Evolutionary conservation across 768 basidiomycete species (phyloP).

Genomic region (Leccinum longicurvipes): DNA sequence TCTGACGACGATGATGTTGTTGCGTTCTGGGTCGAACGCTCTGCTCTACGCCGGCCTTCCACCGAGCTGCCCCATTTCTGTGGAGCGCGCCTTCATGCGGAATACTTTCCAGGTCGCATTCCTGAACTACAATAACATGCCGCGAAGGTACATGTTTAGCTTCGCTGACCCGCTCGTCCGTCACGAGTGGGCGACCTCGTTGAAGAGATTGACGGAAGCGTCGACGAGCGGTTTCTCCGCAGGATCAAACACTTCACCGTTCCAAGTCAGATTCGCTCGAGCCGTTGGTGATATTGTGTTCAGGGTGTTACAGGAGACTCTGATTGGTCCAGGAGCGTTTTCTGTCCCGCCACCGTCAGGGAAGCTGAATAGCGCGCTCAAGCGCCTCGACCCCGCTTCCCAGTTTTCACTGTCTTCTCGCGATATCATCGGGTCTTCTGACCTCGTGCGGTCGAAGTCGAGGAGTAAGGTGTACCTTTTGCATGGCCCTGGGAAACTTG

Average conservation of each 20-base stretch:
- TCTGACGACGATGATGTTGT: constrained; percentile 76
- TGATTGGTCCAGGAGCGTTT: constrained; percentile 47
- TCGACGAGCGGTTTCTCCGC: constrained; percentile 28
- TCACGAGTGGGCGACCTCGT: constrained; percentile 67
- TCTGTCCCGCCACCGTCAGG: constrained; percentile 21
- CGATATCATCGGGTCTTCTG: constrained; percentile 23
- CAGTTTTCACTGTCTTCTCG: constrained; percentile 26
- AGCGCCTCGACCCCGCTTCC: constrained; percentile 28
- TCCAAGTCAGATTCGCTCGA: constrained; percentile 47
- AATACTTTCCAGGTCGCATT: constrained; percentile 96
- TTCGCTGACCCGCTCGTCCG: constrained; percentile 76
- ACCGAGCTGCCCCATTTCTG: constrained; percentile 67
- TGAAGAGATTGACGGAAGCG: constrained; percentile 65
- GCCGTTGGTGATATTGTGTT: constrained; percentile 78
- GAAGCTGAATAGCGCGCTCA: constrained; percentile 34
- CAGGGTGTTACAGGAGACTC: constrained; percentile 78
- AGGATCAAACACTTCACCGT: constrained; percentile 32
- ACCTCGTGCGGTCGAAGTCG: constrained; percentile 63
- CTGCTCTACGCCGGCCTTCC: constrained; percentile 79
- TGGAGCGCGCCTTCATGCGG: constrained; percentile 94
- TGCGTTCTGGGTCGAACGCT: constrained; percentile 81
- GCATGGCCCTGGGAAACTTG: constrained; percentile 61
- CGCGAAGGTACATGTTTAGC: constrained; percentile 93
- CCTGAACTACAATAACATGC: constrained; percentile 56
- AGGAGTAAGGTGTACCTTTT: constrained; percentile 67